Percentiles rank a stretch among this genome's conserved stretches.
phyloP scores from a whole-genome alignment of 2,329 filamentous ascomycete species.

The Cytospora leucostoma region DNA sequence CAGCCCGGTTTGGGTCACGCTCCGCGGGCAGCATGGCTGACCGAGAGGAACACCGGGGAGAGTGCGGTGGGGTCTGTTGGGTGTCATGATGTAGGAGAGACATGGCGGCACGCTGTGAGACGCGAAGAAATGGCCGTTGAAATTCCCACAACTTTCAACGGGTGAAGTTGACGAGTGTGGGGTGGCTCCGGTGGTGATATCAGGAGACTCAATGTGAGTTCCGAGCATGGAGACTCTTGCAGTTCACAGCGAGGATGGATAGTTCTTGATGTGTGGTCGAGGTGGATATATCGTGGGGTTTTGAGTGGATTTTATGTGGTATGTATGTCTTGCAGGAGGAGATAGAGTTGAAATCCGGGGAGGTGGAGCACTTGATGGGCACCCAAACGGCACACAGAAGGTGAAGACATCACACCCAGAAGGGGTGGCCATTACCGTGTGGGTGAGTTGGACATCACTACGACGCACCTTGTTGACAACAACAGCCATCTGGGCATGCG shows the following conservation, averaged over 20 bases:
- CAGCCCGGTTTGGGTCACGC: slow-evolving; percentile 27
- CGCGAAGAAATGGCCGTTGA: not conserved
- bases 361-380: not conserved
- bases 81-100: not conserved
- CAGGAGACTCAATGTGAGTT: not conserved
- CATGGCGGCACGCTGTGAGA: not conserved
- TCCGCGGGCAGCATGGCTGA: slow-evolving; percentile 15
- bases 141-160: no score
- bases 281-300: not conserved
- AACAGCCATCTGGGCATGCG: no score
- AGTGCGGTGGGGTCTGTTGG: slow-evolving; percentile 8
- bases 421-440: not conserved
- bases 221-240: not conserved
- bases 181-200: not conserved
- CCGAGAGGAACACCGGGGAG: slow-evolving; percentile 3
- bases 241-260: not conserved
- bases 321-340: slow-evolving; percentile 1
- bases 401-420: not conserved
- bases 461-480: not conserved
- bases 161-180: not conserved
- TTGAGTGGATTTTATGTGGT: not conserved
- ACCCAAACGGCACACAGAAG: not conserved
- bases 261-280: not conserved
- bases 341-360: not conserved
- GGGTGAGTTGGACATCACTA: not conserved